Percentiles rank a stretch among this genome's conserved stretches.
Evolutionary conservation across 1,284 basidiomycete genomes (phyloP).

Genomic region (Cryptococcus depauperatus): DNA sequence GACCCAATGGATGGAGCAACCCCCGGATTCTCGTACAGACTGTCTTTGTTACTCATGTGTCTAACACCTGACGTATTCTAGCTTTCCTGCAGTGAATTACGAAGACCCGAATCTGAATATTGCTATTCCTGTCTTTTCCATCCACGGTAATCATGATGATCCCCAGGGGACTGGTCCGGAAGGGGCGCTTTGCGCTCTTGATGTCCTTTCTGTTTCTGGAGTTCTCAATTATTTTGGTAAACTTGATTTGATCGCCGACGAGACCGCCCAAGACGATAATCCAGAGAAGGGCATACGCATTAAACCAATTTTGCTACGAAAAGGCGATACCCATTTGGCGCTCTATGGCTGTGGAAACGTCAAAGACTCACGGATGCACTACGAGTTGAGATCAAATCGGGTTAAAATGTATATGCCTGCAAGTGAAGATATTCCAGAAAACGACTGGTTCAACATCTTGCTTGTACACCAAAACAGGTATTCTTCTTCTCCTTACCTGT

Average conservation of each 20-base stretch:
- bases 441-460: slow-evolving; percentile 86
- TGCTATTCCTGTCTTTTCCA: slow-evolving; percentile 91
- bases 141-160: slow-evolving; percentile 99
- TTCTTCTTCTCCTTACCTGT: slow-evolving; percentile 18
- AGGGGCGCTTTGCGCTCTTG: slow-evolving; percentile 90
- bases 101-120: slow-evolving; percentile 95
- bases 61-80: slow-evolving; percentile 35
- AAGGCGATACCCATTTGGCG: slow-evolving; percentile 76
- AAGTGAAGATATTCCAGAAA: slow-evolving; percentile 53
- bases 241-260: slow-evolving; percentile 50
- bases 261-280: slow-evolving; percentile 50
- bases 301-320: slow-evolving; percentile 78
- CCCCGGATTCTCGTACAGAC: slow-evolving; percentile 67
- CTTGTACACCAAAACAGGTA: slow-evolving; percentile 94
- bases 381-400: slow-evolving; percentile 84
- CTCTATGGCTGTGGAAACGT: slow-evolving; percentile 96
- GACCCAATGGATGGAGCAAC: slow-evolving; percentile 85
- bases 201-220: slow-evolving; percentile 87
- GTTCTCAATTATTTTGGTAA: slow-evolving; percentile 98
- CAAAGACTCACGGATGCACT: slow-evolving; percentile 92
- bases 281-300: slow-evolving; percentile 65
- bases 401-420: slow-evolving; percentile 96
- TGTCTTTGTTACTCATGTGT: neutral
- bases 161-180: slow-evolving; percentile 94
- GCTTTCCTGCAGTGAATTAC: slow-evolving; percentile 94